These are phyloP conservation scores for Neoboletus brunneissimus DNA, from an alignment of 768 basidiomycete genomes.

Conservation along the genomic window DNA sequence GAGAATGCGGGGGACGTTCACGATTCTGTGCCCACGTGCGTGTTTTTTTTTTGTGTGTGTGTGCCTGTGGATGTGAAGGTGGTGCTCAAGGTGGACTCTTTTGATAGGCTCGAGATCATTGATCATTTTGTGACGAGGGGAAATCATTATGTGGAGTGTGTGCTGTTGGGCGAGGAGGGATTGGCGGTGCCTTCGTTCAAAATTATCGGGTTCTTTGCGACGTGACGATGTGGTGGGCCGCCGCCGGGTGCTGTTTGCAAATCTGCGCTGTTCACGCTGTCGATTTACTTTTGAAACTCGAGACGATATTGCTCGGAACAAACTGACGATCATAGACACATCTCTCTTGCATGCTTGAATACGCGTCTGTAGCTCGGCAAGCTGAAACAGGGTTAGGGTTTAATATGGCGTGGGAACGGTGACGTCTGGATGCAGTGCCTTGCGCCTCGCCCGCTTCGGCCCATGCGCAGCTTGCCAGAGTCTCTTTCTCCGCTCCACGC, in stretches of 20 bases:
- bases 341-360: background rate
- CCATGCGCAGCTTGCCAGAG: background rate
- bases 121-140: slow-evolving; percentile 84
- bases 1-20: slow-evolving; percentile 71
- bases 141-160: slow-evolving; percentile 91
- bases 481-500: background rate
- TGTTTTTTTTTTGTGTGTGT: too few relatives aligned
- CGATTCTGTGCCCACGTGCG: slow-evolving; percentile 66
- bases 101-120: slow-evolving; percentile 71
- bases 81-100: background rate
- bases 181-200: slow-evolving; percentile 78
- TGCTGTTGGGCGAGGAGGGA: slow-evolving; percentile 85
- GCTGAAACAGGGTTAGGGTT: background rate
- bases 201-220: slow-evolving; percentile 86
- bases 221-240: slow-evolving; percentile 38
- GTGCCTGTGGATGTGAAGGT: too few relatives aligned
- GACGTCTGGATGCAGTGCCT: slow-evolving; percentile 16
- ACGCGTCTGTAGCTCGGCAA: background rate
- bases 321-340: slow-evolving; percentile 1
- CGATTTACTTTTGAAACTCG: background rate
- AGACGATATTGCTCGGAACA: background rate
- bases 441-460: background rate
- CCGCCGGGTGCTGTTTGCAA: background rate
- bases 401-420: slow-evolving; percentile 25
- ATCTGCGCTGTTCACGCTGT: background rate